Conservation (phyloP, 192 early-diverging fungal genomes). For the Linnemannia schmuckeri region DNA sequence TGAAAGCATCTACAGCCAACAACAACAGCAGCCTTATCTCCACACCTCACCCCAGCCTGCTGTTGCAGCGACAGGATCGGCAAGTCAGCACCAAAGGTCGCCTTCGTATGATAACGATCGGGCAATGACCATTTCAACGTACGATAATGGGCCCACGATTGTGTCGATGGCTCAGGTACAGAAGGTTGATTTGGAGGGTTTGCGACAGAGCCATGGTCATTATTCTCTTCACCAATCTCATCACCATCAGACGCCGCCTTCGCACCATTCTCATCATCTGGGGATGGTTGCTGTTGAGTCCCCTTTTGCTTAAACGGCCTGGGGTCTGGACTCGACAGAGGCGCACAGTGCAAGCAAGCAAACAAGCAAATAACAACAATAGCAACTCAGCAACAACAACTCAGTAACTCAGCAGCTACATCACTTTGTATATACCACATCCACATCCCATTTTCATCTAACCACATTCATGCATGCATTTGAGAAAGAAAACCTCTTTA, state of each 20-base stretch:
- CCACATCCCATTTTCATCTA: background rate
- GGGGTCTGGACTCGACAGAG: too few relatives aligned
- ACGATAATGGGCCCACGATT: constrained; percentile 44
- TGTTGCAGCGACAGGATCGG: background rate
- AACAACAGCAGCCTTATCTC: background rate
- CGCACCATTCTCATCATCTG: constrained; percentile 29
- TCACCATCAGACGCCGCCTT: constrained; percentile 1
- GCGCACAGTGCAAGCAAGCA: background rate
- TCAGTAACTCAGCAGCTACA: background rate
- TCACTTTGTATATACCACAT: constrained; percentile 4
- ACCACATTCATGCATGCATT: constrained; percentile 1
- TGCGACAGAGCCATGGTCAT: constrained; percentile 32
- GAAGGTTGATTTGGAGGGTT: constrained; percentile 50
- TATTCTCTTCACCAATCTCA: background rate
- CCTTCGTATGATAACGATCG: constrained; percentile 16
- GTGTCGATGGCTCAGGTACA: constrained; percentile 42
- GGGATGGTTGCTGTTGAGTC: constrained; percentile 37
- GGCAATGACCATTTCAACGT: constrained; percentile 24
- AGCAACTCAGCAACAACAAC: background rate
- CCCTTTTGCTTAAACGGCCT: constrained; percentile 19
- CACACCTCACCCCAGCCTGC: background rate
- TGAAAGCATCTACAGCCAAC: constrained; percentile 15
- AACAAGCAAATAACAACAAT: background rate
- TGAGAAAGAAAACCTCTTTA: background rate
- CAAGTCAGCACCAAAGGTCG: background rate